Evolutionary conservation across 2,329 filamentous ascomycete species (phyloP), one percentile per base, ranked within the genome.

Genomic region (Lasiodiplodia hormozganensis): DNA sequence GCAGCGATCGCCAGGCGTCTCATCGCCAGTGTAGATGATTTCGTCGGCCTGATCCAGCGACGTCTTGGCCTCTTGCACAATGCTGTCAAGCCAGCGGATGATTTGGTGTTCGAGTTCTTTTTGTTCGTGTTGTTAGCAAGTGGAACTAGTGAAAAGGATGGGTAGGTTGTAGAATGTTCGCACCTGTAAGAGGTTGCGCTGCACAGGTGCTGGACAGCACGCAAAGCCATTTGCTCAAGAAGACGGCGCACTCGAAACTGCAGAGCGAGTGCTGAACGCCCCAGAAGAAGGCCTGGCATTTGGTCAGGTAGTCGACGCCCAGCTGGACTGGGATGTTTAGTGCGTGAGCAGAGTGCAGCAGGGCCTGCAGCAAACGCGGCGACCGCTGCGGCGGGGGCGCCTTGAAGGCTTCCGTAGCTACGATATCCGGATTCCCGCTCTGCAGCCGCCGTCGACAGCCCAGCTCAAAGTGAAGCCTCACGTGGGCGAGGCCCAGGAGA

Each of bases 311-410:
- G n/a, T 52, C 62, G 18, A 65, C 62, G 10, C 62, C 62, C 14
- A 65, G 62, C 62, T 65, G 62, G 21, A 65, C 62, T 8, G 62
- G 62, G 6, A 65, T 54, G 16, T 65, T 65, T 14, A 65, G 47
- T 18, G 62, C 47, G 49, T 65, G 62, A 28, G 51, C 47, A 14
- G 62, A 53, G 36, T 65, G 62, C 21, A 65, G 49, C 23, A 65
- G 51, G 4, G 62, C 51, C 31, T 54, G 62, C 18, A 54, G 47
- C 11, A 65, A 28, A 12, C 51, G 62, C 21, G 62, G 62, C 4
- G 47, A 38, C 16, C 62, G 62, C 36, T 43, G 62, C 4, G 62
- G 62, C 62, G 40, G 40, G 7, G 62, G 47, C 10, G 62, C 62
- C 23, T 65, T 49, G 14, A 52, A 65, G 21, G 51, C 51, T 7